phyloP scores from a whole-genome alignment of 441 rosid species.

The Adansonia rubrostipa region DNA sequence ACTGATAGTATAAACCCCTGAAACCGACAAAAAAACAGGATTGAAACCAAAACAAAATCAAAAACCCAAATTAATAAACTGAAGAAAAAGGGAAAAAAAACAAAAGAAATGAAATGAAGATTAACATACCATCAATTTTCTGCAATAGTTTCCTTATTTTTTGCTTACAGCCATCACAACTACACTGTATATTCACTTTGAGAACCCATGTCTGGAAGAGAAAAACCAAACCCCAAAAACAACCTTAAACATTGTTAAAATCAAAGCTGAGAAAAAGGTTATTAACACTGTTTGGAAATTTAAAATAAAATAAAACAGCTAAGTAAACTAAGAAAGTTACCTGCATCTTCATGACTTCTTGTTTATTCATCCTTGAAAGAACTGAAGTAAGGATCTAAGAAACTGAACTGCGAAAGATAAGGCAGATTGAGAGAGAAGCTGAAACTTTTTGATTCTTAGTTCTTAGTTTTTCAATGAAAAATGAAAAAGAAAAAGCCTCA shows the following conservation, averaged over 20 bases:
- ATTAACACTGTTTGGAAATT: not conserved
- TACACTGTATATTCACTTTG: slow-evolving; percentile 72
- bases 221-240: not conserved
- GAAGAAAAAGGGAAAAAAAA: not conserved
- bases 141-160: slow-evolving; percentile 78
- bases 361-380: slow-evolving; percentile 61
- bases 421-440: slow-evolving; percentile 9
- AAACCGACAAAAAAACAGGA: slow-evolving; percentile 5
- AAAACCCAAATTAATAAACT: not conserved
- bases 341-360: slow-evolving; percentile 84
- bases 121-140: slow-evolving; percentile 72
- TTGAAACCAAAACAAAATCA: slow-evolving; percentile 15
- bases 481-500: not conserved
- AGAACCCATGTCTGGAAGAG: slow-evolving; percentile 79
- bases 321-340: slow-evolving; percentile 34
- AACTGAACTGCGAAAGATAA: not conserved
- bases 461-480: not conserved
- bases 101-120: not conserved
- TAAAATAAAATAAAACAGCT: not conserved
- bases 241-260: slow-evolving; percentile 13
- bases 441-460: slow-evolving; percentile 25
- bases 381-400: slow-evolving; percentile 18
- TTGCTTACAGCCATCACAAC: slow-evolving; percentile 87
- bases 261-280: slow-evolving; percentile 1
- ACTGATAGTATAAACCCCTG: slow-evolving; percentile 70